phyloP scores from a whole-genome alignment of 192 early-diverging fungal genomes.

The Polychytrium aggregatum region DNA sequence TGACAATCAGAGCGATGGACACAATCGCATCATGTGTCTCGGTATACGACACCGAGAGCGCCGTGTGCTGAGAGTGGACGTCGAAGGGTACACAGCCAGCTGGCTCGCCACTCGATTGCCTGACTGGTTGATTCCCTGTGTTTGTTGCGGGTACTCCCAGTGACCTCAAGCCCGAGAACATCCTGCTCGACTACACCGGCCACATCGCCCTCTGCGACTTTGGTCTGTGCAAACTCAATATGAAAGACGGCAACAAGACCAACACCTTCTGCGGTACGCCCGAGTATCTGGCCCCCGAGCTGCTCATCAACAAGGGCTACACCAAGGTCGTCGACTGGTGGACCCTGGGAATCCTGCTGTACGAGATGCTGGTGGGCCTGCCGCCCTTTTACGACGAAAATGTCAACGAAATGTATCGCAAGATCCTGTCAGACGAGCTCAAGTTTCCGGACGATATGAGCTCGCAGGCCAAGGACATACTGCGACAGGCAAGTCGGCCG shows the following conservation, averaged over 20 bases:
- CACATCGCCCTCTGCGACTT: slow-evolving; percentile 92
- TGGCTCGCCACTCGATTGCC: no score
- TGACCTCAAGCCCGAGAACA: slow-evolving; percentile 93
- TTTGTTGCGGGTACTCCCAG: slow-evolving; percentile 29
- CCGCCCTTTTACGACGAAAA: slow-evolving; percentile 94
- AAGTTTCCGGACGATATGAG: slow-evolving; percentile 45
- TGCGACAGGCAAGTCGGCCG: slow-evolving; percentile 21
- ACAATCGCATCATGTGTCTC: no score
- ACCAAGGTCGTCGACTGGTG: slow-evolving; percentile 96
- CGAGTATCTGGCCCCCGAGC: slow-evolving; percentile 81
- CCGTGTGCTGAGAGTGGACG: no score
- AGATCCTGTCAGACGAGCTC: slow-evolving; percentile 70
- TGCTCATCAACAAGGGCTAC: slow-evolving; percentile 70
- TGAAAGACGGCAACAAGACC: slow-evolving; percentile 81
- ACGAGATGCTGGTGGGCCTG: slow-evolving; percentile 33
- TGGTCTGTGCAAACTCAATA: slow-evolving; percentile 88
- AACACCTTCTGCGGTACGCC: slow-evolving; percentile 90
- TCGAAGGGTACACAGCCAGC: no score
- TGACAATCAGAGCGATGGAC: no score
- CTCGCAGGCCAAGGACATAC: slow-evolving; percentile 21
- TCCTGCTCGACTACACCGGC: slow-evolving; percentile 83
- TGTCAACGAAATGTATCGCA: slow-evolving; percentile 88
- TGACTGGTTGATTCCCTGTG: no score
- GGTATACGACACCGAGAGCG: no score
- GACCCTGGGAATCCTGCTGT: slow-evolving; percentile 89